phyloP scores from a whole-genome alignment of 305 asterid species.

The Salvia sclarea region DNA sequence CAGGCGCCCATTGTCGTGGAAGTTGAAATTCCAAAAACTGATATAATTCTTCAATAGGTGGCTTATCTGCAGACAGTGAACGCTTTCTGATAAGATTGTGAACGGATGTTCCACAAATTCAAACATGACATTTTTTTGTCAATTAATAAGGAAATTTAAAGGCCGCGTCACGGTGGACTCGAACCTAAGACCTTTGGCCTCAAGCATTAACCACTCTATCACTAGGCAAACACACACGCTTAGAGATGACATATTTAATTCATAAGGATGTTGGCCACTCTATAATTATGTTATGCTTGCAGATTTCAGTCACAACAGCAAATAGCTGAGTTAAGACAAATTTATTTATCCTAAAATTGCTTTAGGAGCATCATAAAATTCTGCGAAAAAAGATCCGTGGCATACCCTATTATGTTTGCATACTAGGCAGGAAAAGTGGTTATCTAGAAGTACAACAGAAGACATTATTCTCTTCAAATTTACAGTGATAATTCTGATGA shows the following conservation, averaged over 20 bases:
- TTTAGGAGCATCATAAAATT: background rate
- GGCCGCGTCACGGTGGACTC: too few species aligned
- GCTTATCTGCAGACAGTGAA: conserved; percentile 60
- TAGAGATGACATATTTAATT: conserved; percentile 3
- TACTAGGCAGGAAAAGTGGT: conserved; percentile 19
- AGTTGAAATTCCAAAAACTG: conserved; percentile 81
- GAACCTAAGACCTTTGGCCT: too few species aligned
- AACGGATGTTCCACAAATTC: conserved; percentile 7
- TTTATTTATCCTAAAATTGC: background rate
- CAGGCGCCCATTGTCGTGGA: conserved; percentile 88
- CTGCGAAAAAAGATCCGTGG: background rate
- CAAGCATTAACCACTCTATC: too few species aligned
- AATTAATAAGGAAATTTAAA: too few species aligned
- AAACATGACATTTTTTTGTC: too few species aligned
- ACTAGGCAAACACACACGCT: too few species aligned
- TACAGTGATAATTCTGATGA: conserved; percentile 9
- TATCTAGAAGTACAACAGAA: background rate
- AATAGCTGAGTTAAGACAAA: background rate
- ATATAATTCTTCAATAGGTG: conserved; percentile 73
- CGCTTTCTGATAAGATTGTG: background rate
- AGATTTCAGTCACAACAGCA: background rate
- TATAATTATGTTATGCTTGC: conserved; percentile 1
- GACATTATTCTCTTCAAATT: conserved; percentile 18
- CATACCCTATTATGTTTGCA: conserved; percentile 12
- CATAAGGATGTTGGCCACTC: conserved; percentile 18